These are phyloP conservation scores for Metschnikowia hibisci DNA, from an alignment of 805 yeast species.

Conservation along the genomic window DNA sequence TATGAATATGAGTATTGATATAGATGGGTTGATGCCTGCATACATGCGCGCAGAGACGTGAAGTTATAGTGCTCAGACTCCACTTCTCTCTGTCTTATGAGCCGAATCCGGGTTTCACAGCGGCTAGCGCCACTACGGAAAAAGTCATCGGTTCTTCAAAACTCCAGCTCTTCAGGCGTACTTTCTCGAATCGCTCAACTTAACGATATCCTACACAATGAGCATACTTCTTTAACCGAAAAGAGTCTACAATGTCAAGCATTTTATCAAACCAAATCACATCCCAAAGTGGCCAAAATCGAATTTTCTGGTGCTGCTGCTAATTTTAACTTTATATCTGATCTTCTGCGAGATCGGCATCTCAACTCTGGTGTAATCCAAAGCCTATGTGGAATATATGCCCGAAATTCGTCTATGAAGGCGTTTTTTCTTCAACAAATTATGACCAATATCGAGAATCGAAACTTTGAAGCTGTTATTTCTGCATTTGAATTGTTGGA, in stretches of 20 bases:
- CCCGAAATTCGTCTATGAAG: constrained; percentile 1
- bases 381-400: constrained; percentile 1
- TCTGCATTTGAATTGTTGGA: constrained; percentile 2
- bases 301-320: neutral
- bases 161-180: neutral
- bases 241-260: constrained; percentile 2
- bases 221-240: neutral
- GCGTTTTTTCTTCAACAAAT: constrained; percentile 3
- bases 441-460: neutral
- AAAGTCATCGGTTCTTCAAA: neutral
- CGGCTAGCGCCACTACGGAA: neutral
- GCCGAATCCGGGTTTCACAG: neutral
- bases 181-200: constrained; percentile 1
- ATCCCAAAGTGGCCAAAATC: neutral
- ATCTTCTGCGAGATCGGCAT: constrained; percentile 1
- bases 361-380: neutral
- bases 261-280: neutral
- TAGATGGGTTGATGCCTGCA: no score
- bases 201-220: constrained; percentile 3
- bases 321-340: neutral
- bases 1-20: no score
- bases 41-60: no score
- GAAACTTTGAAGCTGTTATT: neutral
- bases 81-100: neutral
- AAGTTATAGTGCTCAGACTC: no score